A percentile compares a stretch with the other conserved stretches of the same genome.
Evolutionary conservation across 805 yeast genomes (phyloP).

Genomic region (Candida patagonica): DNA sequence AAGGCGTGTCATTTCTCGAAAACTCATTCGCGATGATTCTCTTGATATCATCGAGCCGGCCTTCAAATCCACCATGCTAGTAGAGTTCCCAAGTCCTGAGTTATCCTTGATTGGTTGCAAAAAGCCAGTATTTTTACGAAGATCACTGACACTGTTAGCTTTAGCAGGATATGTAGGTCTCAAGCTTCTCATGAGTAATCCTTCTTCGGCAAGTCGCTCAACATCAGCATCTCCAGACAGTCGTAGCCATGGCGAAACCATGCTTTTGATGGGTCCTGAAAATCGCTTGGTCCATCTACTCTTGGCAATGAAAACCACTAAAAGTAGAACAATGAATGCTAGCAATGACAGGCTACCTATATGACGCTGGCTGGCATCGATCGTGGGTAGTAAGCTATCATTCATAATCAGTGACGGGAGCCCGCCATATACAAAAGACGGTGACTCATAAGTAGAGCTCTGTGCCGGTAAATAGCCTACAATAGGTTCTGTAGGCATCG

Average conservation of each 20-base stretch:
- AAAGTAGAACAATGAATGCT: background rate
- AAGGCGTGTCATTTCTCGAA: slow-evolving; percentile 14
- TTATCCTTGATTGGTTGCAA: background rate
- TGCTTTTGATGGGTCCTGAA: background rate
- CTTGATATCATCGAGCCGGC: slow-evolving; percentile 10
- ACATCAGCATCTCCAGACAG: slow-evolving; percentile 2
- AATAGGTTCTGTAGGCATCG: slow-evolving; percentile 4
- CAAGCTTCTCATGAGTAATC: slow-evolving; percentile 6
- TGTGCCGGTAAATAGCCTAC: slow-evolving; percentile 16
- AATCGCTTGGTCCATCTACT: slow-evolving; percentile 1
- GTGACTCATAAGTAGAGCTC: background rate
- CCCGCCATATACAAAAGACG: background rate
- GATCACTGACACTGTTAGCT: background rate
- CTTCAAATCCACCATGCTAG: slow-evolving; percentile 17
- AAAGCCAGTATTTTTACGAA: background rate
- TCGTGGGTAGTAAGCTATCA: background rate
- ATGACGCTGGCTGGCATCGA: background rate
- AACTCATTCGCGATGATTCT: slow-evolving; percentile 17
- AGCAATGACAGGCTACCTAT: background rate
- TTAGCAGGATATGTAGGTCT: slow-evolving; percentile 2
- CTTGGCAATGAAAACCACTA: background rate
- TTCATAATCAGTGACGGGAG: background rate
- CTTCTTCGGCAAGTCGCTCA: slow-evolving; percentile 11
- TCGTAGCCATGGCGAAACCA: background rate
- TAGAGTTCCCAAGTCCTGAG: slow-evolving; percentile 12